Conservation (phyloP, 106 monocot species). For the Dioscorea dumetorum region DNA sequence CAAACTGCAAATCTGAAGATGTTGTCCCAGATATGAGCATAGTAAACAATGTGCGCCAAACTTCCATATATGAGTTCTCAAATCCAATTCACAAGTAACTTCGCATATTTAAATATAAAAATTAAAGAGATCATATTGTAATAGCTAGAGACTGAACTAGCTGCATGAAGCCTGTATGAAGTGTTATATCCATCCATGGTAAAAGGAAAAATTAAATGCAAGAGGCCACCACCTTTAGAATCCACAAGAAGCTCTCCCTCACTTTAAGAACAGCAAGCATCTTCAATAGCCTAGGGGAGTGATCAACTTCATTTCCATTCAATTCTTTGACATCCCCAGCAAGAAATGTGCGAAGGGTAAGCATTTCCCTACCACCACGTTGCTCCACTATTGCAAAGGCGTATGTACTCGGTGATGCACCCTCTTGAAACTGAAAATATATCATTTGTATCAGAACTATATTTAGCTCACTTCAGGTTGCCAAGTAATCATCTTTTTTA, state of each 20-base stretch:
- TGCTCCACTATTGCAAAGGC: slow-evolving; percentile 75
- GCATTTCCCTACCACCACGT: slow-evolving; percentile 46
- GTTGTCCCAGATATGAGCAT: not conserved
- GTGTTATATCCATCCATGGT: not conserved
- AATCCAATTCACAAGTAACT: not conserved
- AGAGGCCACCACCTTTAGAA: slow-evolving; percentile 41
- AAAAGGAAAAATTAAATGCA: not conserved
- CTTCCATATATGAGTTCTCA: not conserved
- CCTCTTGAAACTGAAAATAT: slow-evolving; percentile 68
- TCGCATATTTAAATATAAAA: too few species aligned
- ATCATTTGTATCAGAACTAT: too few species aligned
- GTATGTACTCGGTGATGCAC: slow-evolving; percentile 51
- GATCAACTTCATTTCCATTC: slow-evolving; percentile 32
- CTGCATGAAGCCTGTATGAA: not conserved
- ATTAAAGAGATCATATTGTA: not conserved
- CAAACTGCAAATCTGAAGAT: slow-evolving; percentile 77
- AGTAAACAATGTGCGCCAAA: not conserved
- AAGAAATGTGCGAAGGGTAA: slow-evolving; percentile 52
- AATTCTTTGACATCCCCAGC: slow-evolving; percentile 47
- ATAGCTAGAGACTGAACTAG: not conserved
- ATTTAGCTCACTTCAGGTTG: too few species aligned
- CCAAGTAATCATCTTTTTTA: too few species aligned
- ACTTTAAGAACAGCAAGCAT: slow-evolving; percentile 42
- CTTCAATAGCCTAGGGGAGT: slow-evolving; percentile 45
- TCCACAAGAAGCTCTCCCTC: slow-evolving; percentile 36